phyloP scores from a whole-genome alignment of 768 basidiomycete genomes.

The Suillus cothurnatus region DNA sequence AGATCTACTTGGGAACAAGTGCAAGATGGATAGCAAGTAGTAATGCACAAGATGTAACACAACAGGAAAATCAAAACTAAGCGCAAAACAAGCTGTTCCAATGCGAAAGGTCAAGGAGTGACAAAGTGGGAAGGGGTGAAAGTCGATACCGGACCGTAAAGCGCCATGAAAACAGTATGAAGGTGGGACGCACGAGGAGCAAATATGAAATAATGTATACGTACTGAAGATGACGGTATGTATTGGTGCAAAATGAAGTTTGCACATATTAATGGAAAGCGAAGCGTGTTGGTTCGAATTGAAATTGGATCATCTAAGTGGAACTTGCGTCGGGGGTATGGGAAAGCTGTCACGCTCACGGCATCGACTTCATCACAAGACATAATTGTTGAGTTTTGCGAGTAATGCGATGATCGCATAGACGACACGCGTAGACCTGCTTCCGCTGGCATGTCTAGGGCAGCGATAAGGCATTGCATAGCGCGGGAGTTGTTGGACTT shows the following conservation, averaged over 20 bases:
- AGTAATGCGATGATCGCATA: conserved; percentile 53
- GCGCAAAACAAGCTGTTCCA: conserved; percentile 12
- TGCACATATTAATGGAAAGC: conserved; percentile 1
- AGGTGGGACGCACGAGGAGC: background rate
- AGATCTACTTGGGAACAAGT: background rate
- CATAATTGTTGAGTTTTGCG: conserved; percentile 25
- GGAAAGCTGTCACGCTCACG: conserved; percentile 30
- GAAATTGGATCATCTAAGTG: conserved; percentile 10
- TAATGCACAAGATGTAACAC: conserved; percentile 9
- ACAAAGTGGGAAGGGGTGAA: conserved; percentile 10
- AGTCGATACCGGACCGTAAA: conserved; percentile 9
- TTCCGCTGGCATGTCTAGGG: conserved; percentile 53
- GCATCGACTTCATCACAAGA: conserved; percentile 28
- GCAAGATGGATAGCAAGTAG: conserved; percentile 1
- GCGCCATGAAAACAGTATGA: background rate
- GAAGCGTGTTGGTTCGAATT: background rate
- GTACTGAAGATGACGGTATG: conserved; percentile 15
- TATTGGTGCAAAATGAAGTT: conserved; percentile 6
- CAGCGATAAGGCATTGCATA: conserved; percentile 66
- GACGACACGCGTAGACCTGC: conserved; percentile 58
- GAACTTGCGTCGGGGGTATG: conserved; percentile 30
- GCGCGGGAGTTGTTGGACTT: conserved; percentile 52
- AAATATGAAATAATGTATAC: conserved; percentile 15
- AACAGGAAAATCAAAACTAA: conserved; percentile 14
- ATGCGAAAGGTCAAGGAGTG: conserved; percentile 7